Base-by-base conservation (phyloP, 768 basidiomycete species). In the Lentinula lateritia region DNA sequence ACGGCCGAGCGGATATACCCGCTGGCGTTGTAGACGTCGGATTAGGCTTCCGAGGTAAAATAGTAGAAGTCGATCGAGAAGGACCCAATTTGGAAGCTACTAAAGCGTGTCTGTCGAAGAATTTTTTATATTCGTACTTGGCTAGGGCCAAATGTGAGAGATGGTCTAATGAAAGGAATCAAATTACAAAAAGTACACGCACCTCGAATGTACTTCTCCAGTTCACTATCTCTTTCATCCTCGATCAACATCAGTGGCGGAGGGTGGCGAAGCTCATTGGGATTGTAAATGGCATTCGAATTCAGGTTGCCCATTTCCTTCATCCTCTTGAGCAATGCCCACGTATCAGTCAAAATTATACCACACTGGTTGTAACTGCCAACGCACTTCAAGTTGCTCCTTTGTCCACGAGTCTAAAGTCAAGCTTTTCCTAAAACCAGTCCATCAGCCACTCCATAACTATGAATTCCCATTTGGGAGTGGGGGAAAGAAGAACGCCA, bases 181-280 rank as follows among this genome's bases (percentile, higher is more conserved):
- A 50, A 60, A 13, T n/a, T 52, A 42, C 8, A 18, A 46, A 36
- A 45, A 18, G 50, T 59, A 61, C 72, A 78, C 83, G 73, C 76
- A 90, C 91, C 79, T 62, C 95, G 84, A 63, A 98, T 95, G 75
- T 86, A 97, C 68, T 85, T 87, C 72, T 98, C 95, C 48, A 98
- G 82, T 63, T 98, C 95, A 52, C 90, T 89, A 69, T 96, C 93
- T 35, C 94, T 81, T 67, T 91, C 90, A 1, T 81, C 78, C 56
- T 93, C 92, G 43, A 88, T 83, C 68, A 89, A 77, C 64, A 88
- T 89, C 3, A 92, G 82, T 0, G 93, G 93, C 0, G 93, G 93
- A 4, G 93, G 94, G 68, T 95, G 73, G 9, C 87, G 82, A 28
- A 80, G 68, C 71, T 96, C 93, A 69, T 96, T 86, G 2, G 94